Base-by-base conservation (phyloP, 768 basidiomycete genomes). In the Serendipita indica region DNA sequence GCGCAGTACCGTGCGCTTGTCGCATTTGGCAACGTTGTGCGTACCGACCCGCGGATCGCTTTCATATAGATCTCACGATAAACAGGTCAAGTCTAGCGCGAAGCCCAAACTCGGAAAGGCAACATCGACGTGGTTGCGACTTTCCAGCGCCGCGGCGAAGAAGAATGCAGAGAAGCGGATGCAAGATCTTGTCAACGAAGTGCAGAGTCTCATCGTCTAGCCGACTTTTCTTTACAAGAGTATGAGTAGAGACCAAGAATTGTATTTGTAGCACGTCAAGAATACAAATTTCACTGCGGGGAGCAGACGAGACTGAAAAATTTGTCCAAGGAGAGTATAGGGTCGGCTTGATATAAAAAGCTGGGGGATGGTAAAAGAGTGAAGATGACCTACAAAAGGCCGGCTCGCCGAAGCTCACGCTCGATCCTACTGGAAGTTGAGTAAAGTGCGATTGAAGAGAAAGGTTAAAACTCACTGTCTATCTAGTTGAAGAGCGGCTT, bases 21-120 rank as follows among this genome's bases (percentile, higher is more conserved):
- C 25, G 70, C 67, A 2, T 62, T 69, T 25, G 71, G 71, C 25
- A 72, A 72, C 52, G 49, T 69, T n/a, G 69, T 70, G 22, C 22
- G 68, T 62, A 20, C n/a, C n/a, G 25, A 57, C 39, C 33, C 30
- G 22, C 13, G 7, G 2, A 13, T 30, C 25, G 1, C 22, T n/a
- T 28, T 56, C 7, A 25, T 45, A 3, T 5, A 52, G n/a, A n/a
- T n/a, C n/a, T n/a, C n/a, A n/a, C n/a, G n/a, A n/a, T n/a, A n/a
- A n/a, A n/a, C n/a, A 60, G 27, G 33, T 39, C 32, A 39, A 28
- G 7, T 54, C 49, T 16, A 30, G n/a, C 16, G 20, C 49, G 33
- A 30, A 14, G 20, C 39, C 41, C 0, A n/a, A 5, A 14, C 25
- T 22, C 6, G 33, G 13, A 5, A 54, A 30, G 3, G n/a, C 37